Conservation (phyloP, 2,329 filamentous ascomycete species). For the Aspergillus sojae region DNA sequence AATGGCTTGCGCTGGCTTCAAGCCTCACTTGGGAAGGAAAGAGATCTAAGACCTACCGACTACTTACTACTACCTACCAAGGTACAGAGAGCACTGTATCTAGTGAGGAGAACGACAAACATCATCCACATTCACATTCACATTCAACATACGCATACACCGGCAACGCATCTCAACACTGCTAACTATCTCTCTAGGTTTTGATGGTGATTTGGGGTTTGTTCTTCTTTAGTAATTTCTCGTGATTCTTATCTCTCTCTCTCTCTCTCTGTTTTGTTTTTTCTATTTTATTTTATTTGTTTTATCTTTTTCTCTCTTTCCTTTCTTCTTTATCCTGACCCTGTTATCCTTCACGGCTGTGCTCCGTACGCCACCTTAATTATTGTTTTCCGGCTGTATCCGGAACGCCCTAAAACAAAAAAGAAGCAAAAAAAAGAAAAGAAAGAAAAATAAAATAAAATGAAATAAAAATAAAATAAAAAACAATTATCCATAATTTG, state of each 20-base stretch:
- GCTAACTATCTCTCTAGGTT: neutral
- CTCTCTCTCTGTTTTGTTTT: too few relatives aligned
- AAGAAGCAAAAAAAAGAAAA: neutral
- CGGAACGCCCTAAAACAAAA: neutral
- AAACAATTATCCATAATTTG: neutral
- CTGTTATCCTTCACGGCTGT: conserved; percentile 2
- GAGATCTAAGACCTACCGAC: too few relatives aligned
- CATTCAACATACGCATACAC: neutral
- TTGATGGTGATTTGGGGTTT: neutral
- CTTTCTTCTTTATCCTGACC: neutral
- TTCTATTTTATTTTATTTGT: neutral
- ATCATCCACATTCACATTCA: neutral
- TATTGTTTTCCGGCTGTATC: conserved; percentile 8
- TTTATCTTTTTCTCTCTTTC: neutral
- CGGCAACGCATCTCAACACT: neutral
- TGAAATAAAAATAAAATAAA: neutral
- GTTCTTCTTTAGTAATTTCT: neutral
- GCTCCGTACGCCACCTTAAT: conserved; percentile 6
- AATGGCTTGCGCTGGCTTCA: conserved; percentile 2
- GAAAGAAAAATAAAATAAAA: neutral
- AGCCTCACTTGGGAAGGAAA: neutral
- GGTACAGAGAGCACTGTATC: neutral
- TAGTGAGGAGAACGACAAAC: neutral
- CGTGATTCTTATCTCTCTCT: neutral
- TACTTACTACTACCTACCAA: neutral